Evolutionary conservation across 306 rosid species (phyloP), one percentile per base, ranked within the genome.

Genomic region (Chamaecrista fasciculata): DNA sequence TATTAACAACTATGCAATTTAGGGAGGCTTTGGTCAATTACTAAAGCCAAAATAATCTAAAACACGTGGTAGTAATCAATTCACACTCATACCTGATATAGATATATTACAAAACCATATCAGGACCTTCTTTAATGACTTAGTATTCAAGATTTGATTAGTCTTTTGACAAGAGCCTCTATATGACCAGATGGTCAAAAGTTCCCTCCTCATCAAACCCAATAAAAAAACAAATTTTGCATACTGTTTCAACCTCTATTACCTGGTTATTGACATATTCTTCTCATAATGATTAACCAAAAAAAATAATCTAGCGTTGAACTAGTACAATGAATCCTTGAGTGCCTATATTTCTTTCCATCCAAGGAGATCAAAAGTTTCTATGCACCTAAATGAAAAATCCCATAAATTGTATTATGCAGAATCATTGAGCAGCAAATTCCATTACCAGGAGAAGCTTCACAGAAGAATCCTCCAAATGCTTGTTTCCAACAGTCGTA

Each of bases 401-500:
- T 36, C 24, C 5, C 37, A 29, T n/a, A 69, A 47, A 34, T 57
- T 62, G 59, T 51, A 29, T 44, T 11, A 68, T 61, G 8, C 55
- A 76, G 44, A 78, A 56, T 55, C 44, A 63, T 37, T 19, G 14
- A 57, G 72, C 34, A 70, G 70, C 57, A 55, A 63, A n/a, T 50
- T 29, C 67, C 64, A 58, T 69, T 88, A 91, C 99, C 96, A 83
- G 82, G 62, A 91, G 91, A 73, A 94, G 96, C 33, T 80, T 80
- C 76, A 79, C 49, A 71, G 92, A 81, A 71, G 90, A 83, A 78
- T 77, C 87, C 77, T 83, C 87, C 69, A 78, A 84, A 72, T 78
- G 69, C 74, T 76, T 81, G 42, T 43, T 70, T 79, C 64, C 84
- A 61, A 52, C 44, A 69, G 75, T 43, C 51, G 49, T 67, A 53